Conservation (phyloP, 768 basidiomycete species). For the Leccinum barrowsii region DNA sequence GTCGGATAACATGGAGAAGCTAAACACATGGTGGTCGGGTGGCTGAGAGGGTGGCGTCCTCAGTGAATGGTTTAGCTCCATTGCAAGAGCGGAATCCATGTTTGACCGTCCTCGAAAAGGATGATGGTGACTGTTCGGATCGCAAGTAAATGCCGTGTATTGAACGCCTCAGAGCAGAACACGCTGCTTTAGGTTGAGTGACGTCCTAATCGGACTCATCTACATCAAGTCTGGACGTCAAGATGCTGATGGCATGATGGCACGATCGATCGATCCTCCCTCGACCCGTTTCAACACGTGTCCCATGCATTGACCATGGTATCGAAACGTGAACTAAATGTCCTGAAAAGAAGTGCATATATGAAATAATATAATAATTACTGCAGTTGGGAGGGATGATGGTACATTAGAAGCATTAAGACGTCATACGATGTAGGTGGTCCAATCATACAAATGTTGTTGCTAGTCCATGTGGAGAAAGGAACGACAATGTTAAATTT, state of each 20-base stretch:
- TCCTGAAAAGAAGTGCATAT: background rate
- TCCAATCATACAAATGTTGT: background rate
- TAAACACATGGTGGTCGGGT: no score
- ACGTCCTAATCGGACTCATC: background rate
- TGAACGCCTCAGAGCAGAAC: background rate
- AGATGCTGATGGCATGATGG: background rate
- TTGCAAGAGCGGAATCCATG: background rate
- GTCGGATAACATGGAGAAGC: no score
- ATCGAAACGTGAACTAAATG: conserved; percentile 1
- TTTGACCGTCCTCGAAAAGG: background rate
- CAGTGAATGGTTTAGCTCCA: background rate
- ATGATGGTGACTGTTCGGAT: background rate
- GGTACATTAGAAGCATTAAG: conserved; percentile 3
- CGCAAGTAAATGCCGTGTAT: background rate
- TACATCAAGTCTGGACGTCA: background rate
- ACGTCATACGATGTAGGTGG: background rate
- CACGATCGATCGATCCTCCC: background rate
- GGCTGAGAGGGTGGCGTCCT: no score
- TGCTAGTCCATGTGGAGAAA: conserved; percentile 3
- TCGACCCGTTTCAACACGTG: background rate
- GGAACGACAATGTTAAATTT: background rate
- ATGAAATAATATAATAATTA: conserved; percentile 10
- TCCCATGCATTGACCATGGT: background rate
- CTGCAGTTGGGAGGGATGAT: background rate
- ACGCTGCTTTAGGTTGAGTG: background rate